phyloP scores from a whole-genome alignment of 495 filamentous ascomycete species.

The Penicilliopsis zonata region DNA sequence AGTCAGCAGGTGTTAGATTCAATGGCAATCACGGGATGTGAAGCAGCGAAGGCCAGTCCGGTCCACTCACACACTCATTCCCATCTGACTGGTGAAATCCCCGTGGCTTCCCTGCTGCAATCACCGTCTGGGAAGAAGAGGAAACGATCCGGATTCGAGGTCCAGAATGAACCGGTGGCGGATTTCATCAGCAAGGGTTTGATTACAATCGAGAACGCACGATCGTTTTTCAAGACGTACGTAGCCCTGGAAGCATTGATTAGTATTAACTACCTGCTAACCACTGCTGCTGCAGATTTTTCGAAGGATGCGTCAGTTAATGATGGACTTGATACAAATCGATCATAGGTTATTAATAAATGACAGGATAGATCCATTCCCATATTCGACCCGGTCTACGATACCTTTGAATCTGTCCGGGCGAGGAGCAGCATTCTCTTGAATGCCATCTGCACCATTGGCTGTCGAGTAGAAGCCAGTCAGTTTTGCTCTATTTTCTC shows the following conservation, averaged over 20 bases:
- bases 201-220: constrained; percentile 20
- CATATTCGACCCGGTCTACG: constrained; percentile 28
- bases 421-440: constrained; percentile 29
- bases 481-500: constrained; percentile 1
- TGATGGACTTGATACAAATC: background rate
- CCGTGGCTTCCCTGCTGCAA: constrained; percentile 4
- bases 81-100: constrained; percentile 4
- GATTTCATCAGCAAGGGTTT: constrained; percentile 26
- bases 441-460: constrained; percentile 37
- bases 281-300: constrained; percentile 31
- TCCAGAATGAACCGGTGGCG: constrained; percentile 19
- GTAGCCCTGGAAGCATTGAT: background rate
- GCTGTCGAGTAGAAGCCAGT: constrained; percentile 30
- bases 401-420: constrained; percentile 30
- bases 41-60: too few species aligned
- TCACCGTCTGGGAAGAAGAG: constrained; percentile 7
- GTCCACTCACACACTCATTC: too few species aligned
- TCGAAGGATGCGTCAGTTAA: constrained; percentile 28
- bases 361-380: constrained; percentile 35
- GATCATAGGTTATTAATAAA: background rate
- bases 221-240: constrained; percentile 23
- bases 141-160: constrained; percentile 24
- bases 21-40: too few species aligned
- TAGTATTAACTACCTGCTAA: background rate
- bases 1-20: too few species aligned